Conservation (phyloP, 306 rosid species). For the Cucumis cinereus region DNA sequence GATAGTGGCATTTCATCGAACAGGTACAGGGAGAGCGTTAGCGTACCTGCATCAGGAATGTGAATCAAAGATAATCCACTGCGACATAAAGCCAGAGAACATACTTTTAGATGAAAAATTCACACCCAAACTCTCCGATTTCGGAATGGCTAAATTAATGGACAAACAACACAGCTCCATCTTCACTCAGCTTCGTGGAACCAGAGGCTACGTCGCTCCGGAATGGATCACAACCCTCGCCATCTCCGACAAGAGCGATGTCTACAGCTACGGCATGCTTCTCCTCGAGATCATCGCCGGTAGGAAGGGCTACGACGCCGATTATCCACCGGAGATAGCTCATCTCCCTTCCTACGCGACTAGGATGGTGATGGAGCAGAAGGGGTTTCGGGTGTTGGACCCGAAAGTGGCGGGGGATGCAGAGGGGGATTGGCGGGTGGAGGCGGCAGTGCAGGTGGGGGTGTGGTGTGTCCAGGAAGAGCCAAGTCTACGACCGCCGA, state of each 20-base stretch:
- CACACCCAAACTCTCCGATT: slow-evolving; percentile 25
- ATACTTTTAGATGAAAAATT: slow-evolving; percentile 27
- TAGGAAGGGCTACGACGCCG: slow-evolving; percentile 16
- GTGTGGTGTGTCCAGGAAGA: slow-evolving; percentile 31
- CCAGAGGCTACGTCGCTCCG: slow-evolving; percentile 35
- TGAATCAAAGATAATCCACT: slow-evolving; percentile 31
- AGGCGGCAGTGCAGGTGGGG: slow-evolving; percentile 16
- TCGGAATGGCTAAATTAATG: slow-evolving; percentile 28
- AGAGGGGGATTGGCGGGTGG: slow-evolving; percentile 26
- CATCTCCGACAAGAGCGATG: slow-evolving; percentile 35
- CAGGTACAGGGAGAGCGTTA: slow-evolving; percentile 21
- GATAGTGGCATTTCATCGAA: background rate
- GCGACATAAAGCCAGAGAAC: slow-evolving; percentile 36
- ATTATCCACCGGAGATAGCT: slow-evolving; percentile 11
- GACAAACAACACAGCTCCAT: slow-evolving; percentile 18
- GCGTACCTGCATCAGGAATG: slow-evolving; percentile 36
- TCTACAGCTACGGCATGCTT: slow-evolving; percentile 28
- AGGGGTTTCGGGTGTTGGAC: slow-evolving; percentile 34
- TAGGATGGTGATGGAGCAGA: slow-evolving; percentile 35
- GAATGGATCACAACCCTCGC: slow-evolving; percentile 29
- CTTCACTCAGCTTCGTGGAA: slow-evolving; percentile 23
- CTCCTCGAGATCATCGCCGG: slow-evolving; percentile 29
- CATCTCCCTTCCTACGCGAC: slow-evolving; percentile 24
- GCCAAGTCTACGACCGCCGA: slow-evolving; percentile 26
- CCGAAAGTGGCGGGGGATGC: slow-evolving; percentile 22